Base-by-base conservation (phyloP, 1,139 yeast species). In the Saccharomycopsis hybrid region DNA sequence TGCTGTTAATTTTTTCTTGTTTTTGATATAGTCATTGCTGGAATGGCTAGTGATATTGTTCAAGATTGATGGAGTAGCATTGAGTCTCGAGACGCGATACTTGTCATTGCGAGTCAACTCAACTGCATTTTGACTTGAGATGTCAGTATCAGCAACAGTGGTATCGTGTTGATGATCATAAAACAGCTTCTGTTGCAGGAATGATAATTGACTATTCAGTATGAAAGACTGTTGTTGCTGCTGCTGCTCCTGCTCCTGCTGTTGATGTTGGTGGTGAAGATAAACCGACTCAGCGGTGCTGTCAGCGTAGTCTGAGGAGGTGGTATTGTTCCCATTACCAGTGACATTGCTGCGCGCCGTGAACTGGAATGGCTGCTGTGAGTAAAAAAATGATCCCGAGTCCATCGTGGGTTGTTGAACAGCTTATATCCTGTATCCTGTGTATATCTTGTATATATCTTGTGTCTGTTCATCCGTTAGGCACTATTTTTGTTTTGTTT, bases 71-170 rank as follows among this genome's bases (percentile, higher is more conserved):
- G 87, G 87, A 24, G 69, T 62, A 0, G 85, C 82, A 5, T 82
- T 80, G n/a, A 82, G 69, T 56, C 73, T 73, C 3, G 79, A 71
- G 8, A 85, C 81, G 54, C 80, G 75, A 59, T 81, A 85, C 52
- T 77, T 71, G 43, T 75, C 70, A 55, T 76, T 82, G 58, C 77
- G 76, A 4, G 88, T 80, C 59, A 83, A 69, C 60, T 82, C 89
- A 30, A 60, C 57, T 2, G 61, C 52, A 4, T 41, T 27, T 32
- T 8, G 28, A 13, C 24, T 32, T 28, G 18, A 24, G 18, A 8
- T 24, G 25, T 24, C 29, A 4, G 27, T 4, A 8, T 27, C 35
- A n/a, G n/a, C n/a, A n/a, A n/a, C n/a, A n/a, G n/a, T n/a, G n/a
- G n/a, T n/a, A n/a, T n/a, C n/a, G n/a, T n/a, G n/a, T n/a, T n/a